Evolutionary conservation across 495 filamentous ascomycete species (phyloP), one percentile per base, ranked within the genome.

Genomic region (Tuber magnatum): DNA sequence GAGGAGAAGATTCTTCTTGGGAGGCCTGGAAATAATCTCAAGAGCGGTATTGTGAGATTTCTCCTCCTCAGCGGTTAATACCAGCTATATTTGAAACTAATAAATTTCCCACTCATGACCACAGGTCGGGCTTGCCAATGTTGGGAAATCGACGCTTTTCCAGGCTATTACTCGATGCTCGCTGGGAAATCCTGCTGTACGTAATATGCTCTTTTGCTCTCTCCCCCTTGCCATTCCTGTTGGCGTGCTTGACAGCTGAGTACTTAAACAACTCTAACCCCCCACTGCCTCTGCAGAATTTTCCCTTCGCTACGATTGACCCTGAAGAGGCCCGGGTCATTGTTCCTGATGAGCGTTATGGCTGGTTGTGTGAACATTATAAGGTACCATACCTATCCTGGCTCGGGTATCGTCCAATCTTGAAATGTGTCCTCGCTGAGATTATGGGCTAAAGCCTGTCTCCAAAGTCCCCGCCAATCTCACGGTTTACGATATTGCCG

Each of bases 71-170:
- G 40, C 38, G 40, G 43, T 75, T 40, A 56, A 43, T 42, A 4
- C n/a, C 48, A 9, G 18, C 41, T 28, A 40, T 74, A 16, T 46
- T 71, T 72, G 10, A 32, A 61, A 18, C 46, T 35, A 48, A 22
- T 40, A 42, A 61, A 22, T 24, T 48, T 65, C 69, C 41, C 48
- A 42, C 56, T 73, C 75, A 22, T 22, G 38, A 24, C 68, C 5
- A 20, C 56, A 97, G 94, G 94, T 99, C 83, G 96, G 96, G 85
- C 91, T 99, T 83, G 96, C 96, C 83, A 99, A 99, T 85, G 96
- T 99, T 78, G 96, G 96, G 83, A 99, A 99, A 86, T 99, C 96
- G 75, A 99, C 96, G 39, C 91, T 99, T 81, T 99, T 99, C 88
- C 96, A 99, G 86, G 94, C 96, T 79, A 97, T 99, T 87, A 99